Base-by-base conservation (phyloP, 192 early-diverging fungal genomes). In the Irineochytrium annulatum region DNA sequence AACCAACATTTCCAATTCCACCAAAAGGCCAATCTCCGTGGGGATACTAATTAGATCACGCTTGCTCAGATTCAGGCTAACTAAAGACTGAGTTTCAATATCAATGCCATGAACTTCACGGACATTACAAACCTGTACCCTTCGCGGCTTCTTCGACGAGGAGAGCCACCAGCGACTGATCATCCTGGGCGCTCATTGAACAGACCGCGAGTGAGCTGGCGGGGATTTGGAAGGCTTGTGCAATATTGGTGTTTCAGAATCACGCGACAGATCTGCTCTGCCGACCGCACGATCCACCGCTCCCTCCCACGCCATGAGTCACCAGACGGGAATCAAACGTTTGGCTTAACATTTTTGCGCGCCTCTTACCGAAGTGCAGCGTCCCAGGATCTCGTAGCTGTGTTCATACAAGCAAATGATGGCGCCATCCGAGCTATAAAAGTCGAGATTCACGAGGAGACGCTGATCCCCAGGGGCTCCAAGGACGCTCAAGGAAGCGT, bases 1-100 rank as follows among this genome's bases (percentile, higher is more conserved):
- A n/a, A 13, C 17, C 20, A 20, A 35, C 22, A 17, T 22, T 32
- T 51, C 45, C 48, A 52, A 52, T 22, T 20, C n/a, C 49, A 43
- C 29, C 20, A 58, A 26, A 6, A 24, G 6, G 26, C 11, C 22
- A 24, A 49, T 49, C 6, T 49, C 46, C 13, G 13, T 24, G 13
- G 46, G 46, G 26, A 49, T 8, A 6, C 11, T 6, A 22, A 22
- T 24, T 20, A 49, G 8, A 8, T 24, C 22, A 8, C 46, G 46
- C 22, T 24, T 8, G 46, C 46, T 49, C 46, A 49, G 46, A 24
- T 49, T 49, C 22, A 58, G 45, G 45, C 24, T 37, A 20, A 55
- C 54, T 34, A 33, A 33, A 22, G 11, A 8, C 11, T 16, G 6
- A 8, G 11, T 22, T 22, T 16, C 48, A 51, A 51, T 22, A 22